Percentiles rank a stretch among this genome's conserved stretches.
Evolutionary conservation across 768 basidiomycete species (phyloP).

Genomic region (Trametes sanguinea): DNA sequence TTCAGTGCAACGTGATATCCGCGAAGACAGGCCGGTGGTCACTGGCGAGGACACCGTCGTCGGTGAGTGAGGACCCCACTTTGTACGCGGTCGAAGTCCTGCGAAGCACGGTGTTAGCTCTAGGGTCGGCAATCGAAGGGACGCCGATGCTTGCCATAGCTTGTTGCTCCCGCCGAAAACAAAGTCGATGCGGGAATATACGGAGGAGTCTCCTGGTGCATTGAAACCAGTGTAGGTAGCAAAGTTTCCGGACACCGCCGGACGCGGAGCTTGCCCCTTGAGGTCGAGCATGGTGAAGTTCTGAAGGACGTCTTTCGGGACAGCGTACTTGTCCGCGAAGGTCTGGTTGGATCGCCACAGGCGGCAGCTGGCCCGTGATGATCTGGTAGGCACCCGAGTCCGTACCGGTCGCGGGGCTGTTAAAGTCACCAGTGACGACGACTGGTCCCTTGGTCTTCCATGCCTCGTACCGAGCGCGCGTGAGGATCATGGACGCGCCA

Average conservation of each 20-base stretch:
- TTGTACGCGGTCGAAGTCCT: constrained; percentile 43
- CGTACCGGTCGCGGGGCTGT: constrained; percentile 47
- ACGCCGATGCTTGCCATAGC: constrained; percentile 44
- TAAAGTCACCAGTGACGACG: constrained; percentile 56
- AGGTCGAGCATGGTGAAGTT: constrained; percentile 49
- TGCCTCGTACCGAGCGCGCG: constrained; percentile 52
- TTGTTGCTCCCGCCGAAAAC: constrained; percentile 51
- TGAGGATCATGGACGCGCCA: constrained; percentile 53
- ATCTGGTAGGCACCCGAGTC: constrained; percentile 55
- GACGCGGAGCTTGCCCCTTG: constrained; percentile 43
- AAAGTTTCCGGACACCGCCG: constrained; percentile 45
- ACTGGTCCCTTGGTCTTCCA: constrained; percentile 42
- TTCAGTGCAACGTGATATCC: constrained; percentile 35
- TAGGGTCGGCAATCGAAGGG: constrained; percentile 19
- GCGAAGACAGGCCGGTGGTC: constrained; percentile 59
- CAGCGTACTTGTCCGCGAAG: constrained; percentile 45
- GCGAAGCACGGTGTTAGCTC: background rate
- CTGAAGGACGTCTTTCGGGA: constrained; percentile 33
- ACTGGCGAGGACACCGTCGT: constrained; percentile 55
- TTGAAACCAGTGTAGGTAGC: constrained; percentile 56
- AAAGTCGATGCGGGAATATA: constrained; percentile 51
- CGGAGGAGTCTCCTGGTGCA: constrained; percentile 39
- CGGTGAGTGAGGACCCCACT: constrained; percentile 44
- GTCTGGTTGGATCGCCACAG: constrained; percentile 43
- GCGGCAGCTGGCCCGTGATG: constrained; percentile 43